Evolutionary conservation across 768 basidiomycete species (phyloP).

Genomic region (Termitomyces sp.): DNA sequence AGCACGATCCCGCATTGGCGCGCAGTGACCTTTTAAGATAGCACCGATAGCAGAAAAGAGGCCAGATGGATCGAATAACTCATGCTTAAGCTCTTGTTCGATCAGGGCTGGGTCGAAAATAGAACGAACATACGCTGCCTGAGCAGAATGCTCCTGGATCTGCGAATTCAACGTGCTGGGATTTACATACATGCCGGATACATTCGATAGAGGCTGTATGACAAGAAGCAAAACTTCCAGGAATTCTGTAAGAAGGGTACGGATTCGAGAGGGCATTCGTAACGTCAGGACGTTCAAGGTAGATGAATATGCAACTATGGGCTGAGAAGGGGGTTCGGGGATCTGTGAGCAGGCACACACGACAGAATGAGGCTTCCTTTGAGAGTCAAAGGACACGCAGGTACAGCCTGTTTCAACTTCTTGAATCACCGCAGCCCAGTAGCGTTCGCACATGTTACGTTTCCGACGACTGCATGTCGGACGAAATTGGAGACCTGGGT

Average conservation of each 20-base stretch:
- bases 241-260: constrained; percentile 65
- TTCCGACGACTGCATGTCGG: constrained; percentile 74
- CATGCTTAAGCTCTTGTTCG: constrained; percentile 73
- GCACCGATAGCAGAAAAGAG: constrained; percentile 76
- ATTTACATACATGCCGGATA: constrained; percentile 56
- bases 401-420: constrained; percentile 83
- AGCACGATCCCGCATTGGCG: constrained; percentile 84
- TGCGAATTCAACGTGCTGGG: constrained; percentile 55
- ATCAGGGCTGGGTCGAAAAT: constrained; percentile 82
- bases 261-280: constrained; percentile 69
- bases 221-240: constrained; percentile 78
- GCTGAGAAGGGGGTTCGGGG: constrained; percentile 33
- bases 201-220: constrained; percentile 71
- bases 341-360: constrained; percentile 51
- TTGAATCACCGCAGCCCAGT: constrained; percentile 77
- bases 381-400: constrained; percentile 68
- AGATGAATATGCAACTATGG: constrained; percentile 41
- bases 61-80: constrained; percentile 72
- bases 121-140: constrained; percentile 61
- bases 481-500: constrained; percentile 77
- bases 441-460: constrained; percentile 65
- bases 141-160: constrained; percentile 56
- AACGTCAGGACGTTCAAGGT: constrained; percentile 47
- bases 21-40: constrained; percentile 86
- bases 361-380: constrained; percentile 49